Conservation (phyloP, 495 filamentous ascomycete species). For the Lasiosphaeris hirsuta region DNA sequence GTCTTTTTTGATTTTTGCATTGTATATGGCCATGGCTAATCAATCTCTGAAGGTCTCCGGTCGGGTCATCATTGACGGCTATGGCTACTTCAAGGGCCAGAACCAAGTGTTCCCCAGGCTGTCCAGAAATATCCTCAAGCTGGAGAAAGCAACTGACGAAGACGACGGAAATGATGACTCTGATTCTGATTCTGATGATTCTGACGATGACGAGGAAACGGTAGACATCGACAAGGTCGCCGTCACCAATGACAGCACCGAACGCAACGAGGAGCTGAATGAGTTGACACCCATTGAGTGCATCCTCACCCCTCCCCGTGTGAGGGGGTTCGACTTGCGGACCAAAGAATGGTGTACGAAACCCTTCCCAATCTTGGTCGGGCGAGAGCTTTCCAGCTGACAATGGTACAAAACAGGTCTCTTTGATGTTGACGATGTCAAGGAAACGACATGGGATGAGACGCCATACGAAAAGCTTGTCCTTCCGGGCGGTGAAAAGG, state of each 20-base stretch:
- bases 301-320: slow-evolving; percentile 29
- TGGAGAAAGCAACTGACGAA: not conserved
- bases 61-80: no score
- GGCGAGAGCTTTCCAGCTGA: not conserved
- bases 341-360: slow-evolving; percentile 30
- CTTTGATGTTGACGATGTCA: slow-evolving; percentile 14
- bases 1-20: no score
- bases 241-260: not conserved
- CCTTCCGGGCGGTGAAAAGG: slow-evolving; percentile 30
- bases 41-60: no score
- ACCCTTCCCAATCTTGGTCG: not conserved
- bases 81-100: no score
- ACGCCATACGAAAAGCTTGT: slow-evolving; percentile 50
- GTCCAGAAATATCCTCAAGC: slow-evolving; percentile 6
- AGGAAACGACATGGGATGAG: slow-evolving; percentile 42
- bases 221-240: not conserved
- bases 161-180: not conserved
- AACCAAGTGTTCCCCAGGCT: slow-evolving; percentile 35
- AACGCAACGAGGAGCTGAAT: slow-evolving; percentile 5
- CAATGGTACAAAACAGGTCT: not conserved
- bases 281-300: slow-evolving; percentile 16
- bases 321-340: slow-evolving; percentile 32
- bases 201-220: slow-evolving; percentile 5
- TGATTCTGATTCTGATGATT: not conserved
- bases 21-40: no score